Evolutionary conservation across 306 rosid genomes (phyloP), one percentile per base, ranked within the genome.

Genomic region (Trifolium subterraneum): DNA sequence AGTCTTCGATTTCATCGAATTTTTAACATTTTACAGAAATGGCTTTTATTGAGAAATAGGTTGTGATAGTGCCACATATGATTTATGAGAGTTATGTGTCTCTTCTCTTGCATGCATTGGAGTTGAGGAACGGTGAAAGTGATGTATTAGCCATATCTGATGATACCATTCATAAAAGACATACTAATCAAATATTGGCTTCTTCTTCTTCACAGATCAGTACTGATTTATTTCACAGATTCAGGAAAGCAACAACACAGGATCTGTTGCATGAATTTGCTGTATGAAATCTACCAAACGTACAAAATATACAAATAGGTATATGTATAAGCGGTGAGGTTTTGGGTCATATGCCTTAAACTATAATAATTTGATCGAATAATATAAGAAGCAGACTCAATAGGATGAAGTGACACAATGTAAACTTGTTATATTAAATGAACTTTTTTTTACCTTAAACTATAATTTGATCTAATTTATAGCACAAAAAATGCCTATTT

Each of bases 211-310:
- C 56, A 64, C 78, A 47, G 96, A 87, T 68, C 87, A 88, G n/a
- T n/a, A n/a, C n/a, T n/a, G n/a, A n/a, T n/a, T 70, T 89, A 88
- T 61, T 86, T 86, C 78, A 70, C 84, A 54, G 94, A 91, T 29
- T 27, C 82, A 27, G 92, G 80, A 74, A 86, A 89, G 85, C 92
- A 86, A 71, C 89, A 86, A 27, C 86, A 80, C 92, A 89, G 87
- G 87, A 86, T 72, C 68, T 88, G 79, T 71, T 90, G 44, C 96
- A 84, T 60, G 96, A 93, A 81, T 89, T 93, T 89, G 94, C 89
- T 48, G 90, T 90, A 61, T 84, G 63, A 64, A 63, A 72, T 63
- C 69, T 33, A 58, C 23, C 51, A 38, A 64, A 64, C n/a, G n/a
- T n/a, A n/a, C n/a, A n/a, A n/a, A n/a, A n/a, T n/a, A n/a, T n/a